phyloP scores from a whole-genome alignment of 192 early-diverging fungal species.

The Umbelopsis sp. region DNA sequence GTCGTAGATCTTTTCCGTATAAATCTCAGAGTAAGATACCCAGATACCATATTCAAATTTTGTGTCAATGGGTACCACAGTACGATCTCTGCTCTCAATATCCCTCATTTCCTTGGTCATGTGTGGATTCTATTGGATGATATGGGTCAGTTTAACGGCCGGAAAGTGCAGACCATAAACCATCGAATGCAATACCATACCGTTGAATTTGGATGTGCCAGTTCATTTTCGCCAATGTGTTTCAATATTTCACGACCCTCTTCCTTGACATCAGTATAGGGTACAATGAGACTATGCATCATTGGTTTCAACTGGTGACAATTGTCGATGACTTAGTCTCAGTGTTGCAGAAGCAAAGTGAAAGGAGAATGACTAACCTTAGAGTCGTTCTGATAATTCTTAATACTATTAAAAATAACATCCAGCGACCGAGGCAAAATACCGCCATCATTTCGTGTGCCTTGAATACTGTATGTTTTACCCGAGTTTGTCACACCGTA shows the following conservation, averaged over 20 bases:
- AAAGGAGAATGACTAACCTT: constrained; percentile 20
- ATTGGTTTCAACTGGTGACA: constrained; percentile 33
- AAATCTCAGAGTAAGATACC: constrained; percentile 91
- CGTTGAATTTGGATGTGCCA: not conserved
- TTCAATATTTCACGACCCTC: constrained; percentile 28
- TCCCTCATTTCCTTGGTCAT: constrained; percentile 5
- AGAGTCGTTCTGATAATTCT: constrained; percentile 23
- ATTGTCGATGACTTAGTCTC: not conserved
- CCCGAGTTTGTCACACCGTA: constrained; percentile 76
- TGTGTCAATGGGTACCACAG: constrained; percentile 37
- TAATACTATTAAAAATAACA: constrained; percentile 58
- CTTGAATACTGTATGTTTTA: constrained; percentile 71
- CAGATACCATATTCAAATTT: constrained; percentile 82
- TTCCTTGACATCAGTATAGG: constrained; percentile 29
- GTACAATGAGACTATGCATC: constrained; percentile 41
- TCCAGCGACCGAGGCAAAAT: constrained; percentile 62
- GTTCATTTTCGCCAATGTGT: not conserved
- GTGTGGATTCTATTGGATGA: constrained; percentile 6
- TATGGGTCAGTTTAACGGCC: not conserved
- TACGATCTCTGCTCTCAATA: constrained; percentile 1
- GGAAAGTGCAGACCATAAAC: not conserved
- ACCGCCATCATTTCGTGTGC: constrained; percentile 48
- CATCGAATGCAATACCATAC: not conserved
- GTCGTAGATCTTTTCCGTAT: constrained; percentile 87
- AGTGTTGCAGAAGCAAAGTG: not conserved